Evolutionary conservation across 306 rosid species (phyloP).

Genomic region (Lagenaria siceraria): DNA sequence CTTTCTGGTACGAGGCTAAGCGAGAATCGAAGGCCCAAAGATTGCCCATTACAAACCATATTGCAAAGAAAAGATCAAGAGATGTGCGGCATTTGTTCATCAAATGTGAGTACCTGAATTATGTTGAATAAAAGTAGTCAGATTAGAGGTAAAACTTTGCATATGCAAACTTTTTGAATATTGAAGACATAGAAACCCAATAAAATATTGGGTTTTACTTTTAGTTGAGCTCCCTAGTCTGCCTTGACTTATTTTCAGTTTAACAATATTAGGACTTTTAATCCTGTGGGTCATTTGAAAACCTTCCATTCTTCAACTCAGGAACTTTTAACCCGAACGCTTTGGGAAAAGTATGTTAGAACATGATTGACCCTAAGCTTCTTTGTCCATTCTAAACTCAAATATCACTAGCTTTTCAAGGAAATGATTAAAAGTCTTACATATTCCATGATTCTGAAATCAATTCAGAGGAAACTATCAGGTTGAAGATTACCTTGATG

Average conservation of each 20-base stretch:
- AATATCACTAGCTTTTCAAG: neutral
- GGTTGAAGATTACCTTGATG: slow-evolving; percentile 64
- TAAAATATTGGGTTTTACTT: neutral
- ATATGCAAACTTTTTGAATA: neutral
- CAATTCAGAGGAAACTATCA: slow-evolving; percentile 47
- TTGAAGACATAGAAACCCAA: neutral
- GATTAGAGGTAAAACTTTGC: neutral
- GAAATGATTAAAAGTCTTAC: neutral
- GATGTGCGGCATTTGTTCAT: slow-evolving; percentile 67
- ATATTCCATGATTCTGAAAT: neutral
- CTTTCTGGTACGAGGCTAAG: slow-evolving; percentile 52
- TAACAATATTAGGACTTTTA: neutral
- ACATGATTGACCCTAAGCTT: neutral
- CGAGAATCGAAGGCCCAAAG: slow-evolving; percentile 89
- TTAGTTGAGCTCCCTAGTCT: neutral
- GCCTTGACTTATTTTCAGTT: neutral
- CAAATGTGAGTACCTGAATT: slow-evolving; percentile 59
- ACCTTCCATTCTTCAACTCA: neutral
- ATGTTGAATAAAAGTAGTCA: neutral
- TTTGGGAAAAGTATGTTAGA: neutral
- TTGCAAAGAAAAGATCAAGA: slow-evolving; percentile 85
- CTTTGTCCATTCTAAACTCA: neutral
- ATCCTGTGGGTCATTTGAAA: neutral
- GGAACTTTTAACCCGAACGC: neutral
- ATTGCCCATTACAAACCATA: slow-evolving; percentile 99